A percentile compares a stretch with the other conserved stretches of the same genome.
These are phyloP conservation scores for Fragilariopsis cylindrus DNA, from an alignment of 108 stramenopile species.

Conservation along the genomic window DNA sequence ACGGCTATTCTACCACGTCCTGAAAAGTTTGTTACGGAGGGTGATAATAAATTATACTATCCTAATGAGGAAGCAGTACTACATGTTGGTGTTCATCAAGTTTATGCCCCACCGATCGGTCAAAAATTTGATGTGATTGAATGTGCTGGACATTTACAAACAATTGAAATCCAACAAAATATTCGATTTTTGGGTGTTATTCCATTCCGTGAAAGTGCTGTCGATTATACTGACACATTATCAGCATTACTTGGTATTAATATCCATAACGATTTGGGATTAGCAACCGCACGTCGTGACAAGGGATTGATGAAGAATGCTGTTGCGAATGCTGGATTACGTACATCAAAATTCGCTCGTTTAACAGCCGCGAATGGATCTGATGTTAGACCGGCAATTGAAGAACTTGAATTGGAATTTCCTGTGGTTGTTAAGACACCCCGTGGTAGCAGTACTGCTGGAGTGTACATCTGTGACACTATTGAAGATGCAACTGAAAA, in stretches of 20 bases:
- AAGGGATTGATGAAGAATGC: conserved; percentile 67
- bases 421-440: conserved; percentile 66
- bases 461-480: conserved; percentile 58
- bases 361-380: conserved; percentile 23
- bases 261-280: conserved; percentile 53
- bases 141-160: conserved; percentile 55
- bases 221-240: conserved; percentile 53
- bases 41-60: conserved; percentile 37
- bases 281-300: conserved; percentile 52
- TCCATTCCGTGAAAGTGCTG: conserved; percentile 50
- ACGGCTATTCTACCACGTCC: conserved; percentile 57
- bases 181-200: conserved; percentile 35
- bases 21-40: conserved; percentile 27
- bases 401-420: conserved; percentile 51
- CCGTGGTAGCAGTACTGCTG: conserved; percentile 49
- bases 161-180: conserved; percentile 60
- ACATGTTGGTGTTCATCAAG: conserved; percentile 56
- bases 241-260: conserved; percentile 48
- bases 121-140: conserved; percentile 56
- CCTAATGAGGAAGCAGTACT: conserved; percentile 54
- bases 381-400: conserved; percentile 42
- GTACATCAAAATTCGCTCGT: conserved; percentile 58
- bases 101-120: conserved; percentile 55
- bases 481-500: conserved; percentile 39
- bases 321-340: conserved; percentile 54